These are phyloP conservation scores for Dactylellina haptotyla DNA, from an alignment of 2,329 filamentous ascomycete species.

Conservation along the genomic window DNA sequence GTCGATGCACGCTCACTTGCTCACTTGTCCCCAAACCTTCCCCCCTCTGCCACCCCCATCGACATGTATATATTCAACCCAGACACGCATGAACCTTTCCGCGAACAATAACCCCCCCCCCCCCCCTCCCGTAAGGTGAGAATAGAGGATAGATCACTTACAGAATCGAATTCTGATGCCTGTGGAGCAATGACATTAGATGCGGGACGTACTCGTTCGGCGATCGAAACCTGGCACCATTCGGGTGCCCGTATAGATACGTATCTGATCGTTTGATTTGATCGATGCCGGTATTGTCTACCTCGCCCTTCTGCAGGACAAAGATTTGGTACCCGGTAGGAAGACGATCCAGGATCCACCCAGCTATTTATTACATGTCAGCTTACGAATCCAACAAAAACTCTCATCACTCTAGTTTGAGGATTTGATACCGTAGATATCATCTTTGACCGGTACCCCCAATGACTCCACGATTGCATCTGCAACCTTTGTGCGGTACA, in stretches of 20 bases:
- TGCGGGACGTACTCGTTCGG: slow-evolving; percentile 27
- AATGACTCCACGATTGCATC: slow-evolving; percentile 20
- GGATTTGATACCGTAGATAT: neutral
- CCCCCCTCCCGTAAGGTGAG: no score
- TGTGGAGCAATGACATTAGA: slow-evolving; percentile 7
- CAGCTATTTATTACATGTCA: slow-evolving; percentile 8
- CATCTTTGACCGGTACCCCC: neutral
- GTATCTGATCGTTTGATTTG: slow-evolving; percentile 25
- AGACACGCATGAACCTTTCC: no score
- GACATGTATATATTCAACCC: no score
- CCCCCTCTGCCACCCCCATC: no score
- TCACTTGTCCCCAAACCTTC: neutral
- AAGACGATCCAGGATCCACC: slow-evolving; percentile 20
- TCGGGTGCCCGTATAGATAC: slow-evolving; percentile 44
- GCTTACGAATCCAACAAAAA: neutral
- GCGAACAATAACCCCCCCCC: no score
- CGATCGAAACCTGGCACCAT: slow-evolving; percentile 19
- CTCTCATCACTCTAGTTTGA: no score
- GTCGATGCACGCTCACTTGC: neutral
- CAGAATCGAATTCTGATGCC: slow-evolving; percentile 17
- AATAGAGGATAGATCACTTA: neutral
- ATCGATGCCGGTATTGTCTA: slow-evolving; percentile 13
- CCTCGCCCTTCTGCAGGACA: slow-evolving; percentile 6
- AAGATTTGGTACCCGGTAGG: slow-evolving; percentile 30
- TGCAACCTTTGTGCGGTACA: slow-evolving; percentile 22